A percentile compares a stretch with the other conserved stretches of the same genome.
Evolutionary conservation across 192 early-diverging fungal species (phyloP).

Genomic region (Podila epicladia): DNA sequence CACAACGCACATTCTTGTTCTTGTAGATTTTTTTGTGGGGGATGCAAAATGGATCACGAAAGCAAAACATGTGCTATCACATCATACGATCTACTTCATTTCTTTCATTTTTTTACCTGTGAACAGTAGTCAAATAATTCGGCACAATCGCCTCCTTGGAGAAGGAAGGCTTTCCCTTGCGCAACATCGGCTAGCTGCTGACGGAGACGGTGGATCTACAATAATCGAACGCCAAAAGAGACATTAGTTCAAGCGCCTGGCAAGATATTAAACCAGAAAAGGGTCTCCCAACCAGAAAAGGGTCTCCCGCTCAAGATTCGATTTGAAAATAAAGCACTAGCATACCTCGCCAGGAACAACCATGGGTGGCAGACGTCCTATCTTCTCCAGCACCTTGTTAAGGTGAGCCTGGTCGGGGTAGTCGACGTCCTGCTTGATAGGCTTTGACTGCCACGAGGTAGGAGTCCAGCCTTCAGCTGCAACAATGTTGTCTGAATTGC

Average conservation of each 20-base stretch:
- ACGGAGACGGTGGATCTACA: constrained; percentile 80
- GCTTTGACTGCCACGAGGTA: constrained; percentile 72
- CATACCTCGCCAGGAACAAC: constrained; percentile 83
- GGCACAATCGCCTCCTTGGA: constrained; percentile 98
- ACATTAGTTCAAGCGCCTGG: not conserved
- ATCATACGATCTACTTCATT: not conserved
- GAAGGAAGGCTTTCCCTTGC: constrained; percentile 87
- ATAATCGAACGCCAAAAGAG: not conserved
- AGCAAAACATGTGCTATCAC: not conserved
- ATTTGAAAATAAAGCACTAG: not conserved
- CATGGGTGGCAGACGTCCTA: constrained; percentile 84
- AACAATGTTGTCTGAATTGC: not conserved
- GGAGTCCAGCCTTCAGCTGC: constrained; percentile 62
- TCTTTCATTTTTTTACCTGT: constrained; percentile 58
- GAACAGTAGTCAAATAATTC: constrained; percentile 97
- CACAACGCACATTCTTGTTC: not conserved
- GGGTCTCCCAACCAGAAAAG: not conserved
- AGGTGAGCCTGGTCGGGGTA: constrained; percentile 81
- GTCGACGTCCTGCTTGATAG: constrained; percentile 85
- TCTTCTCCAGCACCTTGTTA: constrained; percentile 73
- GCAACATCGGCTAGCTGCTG: constrained; percentile 87
- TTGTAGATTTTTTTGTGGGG: not conserved
- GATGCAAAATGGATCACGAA: not conserved
- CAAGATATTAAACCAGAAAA: not conserved
- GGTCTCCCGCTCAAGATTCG: not conserved